Conservation (phyloP, 1,284 basidiomycete genomes). For the Cryptococcus sp. region DNA sequence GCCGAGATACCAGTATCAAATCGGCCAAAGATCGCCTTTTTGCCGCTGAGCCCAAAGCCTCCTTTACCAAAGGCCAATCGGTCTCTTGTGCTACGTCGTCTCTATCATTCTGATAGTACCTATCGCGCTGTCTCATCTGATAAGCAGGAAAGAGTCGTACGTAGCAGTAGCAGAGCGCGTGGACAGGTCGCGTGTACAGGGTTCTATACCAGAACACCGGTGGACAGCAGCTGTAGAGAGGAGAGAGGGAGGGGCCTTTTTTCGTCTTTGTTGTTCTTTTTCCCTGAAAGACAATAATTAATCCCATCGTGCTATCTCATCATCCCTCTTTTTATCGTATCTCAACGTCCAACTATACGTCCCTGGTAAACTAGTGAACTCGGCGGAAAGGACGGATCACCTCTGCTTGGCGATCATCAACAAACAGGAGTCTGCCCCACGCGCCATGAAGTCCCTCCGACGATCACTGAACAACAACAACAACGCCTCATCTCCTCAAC, state of each 20-base stretch:
- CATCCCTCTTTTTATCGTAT: not conserved
- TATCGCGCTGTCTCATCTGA: too few species aligned
- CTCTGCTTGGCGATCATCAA: not conserved
- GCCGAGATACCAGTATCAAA: too few species aligned
- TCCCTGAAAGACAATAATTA: not conserved
- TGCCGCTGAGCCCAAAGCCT: too few species aligned
- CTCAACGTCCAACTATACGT: too few species aligned
- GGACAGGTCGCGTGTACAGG: not conserved
- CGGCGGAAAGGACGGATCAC: not conserved
- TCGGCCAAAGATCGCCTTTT: too few species aligned
- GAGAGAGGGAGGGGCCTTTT: too few species aligned
- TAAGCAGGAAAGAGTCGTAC: too few species aligned
- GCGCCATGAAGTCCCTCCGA: constrained; percentile 76
- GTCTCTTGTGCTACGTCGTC: too few species aligned
- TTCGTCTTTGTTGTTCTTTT: not conserved
- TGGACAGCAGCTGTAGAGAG: not conserved
- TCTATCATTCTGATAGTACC: too few species aligned
- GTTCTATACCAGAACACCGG: not conserved
- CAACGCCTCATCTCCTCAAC: constrained; percentile 35
- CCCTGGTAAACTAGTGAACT: too few species aligned
- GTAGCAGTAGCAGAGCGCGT: not conserved
- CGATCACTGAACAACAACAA: constrained; percentile 72
- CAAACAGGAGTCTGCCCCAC: not conserved
- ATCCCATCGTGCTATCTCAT: not conserved
- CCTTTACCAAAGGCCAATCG: too few species aligned